phyloP scores from a whole-genome alignment of 139 green algal genomes.

The Chlamydomonas incerta region DNA sequence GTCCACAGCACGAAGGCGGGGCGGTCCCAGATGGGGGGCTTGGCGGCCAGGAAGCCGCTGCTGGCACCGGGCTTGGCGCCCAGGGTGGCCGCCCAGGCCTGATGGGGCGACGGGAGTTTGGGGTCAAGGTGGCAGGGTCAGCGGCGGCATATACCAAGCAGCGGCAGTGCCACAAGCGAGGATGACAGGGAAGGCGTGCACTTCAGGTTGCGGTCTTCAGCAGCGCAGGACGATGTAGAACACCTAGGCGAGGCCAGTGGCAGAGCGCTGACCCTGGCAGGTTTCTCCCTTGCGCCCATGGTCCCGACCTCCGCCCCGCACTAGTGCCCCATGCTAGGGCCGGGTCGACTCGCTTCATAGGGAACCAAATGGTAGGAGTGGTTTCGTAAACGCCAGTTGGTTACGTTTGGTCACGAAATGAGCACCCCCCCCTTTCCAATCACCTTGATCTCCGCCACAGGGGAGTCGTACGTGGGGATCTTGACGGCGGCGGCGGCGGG shows the following conservation, averaged over 20 bases:
- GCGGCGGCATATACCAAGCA: too few species aligned
- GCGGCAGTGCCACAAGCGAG: too few species aligned
- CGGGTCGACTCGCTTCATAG: not conserved
- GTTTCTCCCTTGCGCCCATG: too few species aligned
- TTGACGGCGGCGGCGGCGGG: conserved; percentile 40
- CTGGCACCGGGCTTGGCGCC: conserved; percentile 50
- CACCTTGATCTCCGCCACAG: conserved; percentile 65
- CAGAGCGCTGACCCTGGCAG: too few species aligned
- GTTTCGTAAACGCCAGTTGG: too few species aligned
- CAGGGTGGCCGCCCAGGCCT: conserved; percentile 54
- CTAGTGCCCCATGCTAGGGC: not conserved
- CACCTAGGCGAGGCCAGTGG: too few species aligned
- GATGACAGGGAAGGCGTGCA: too few species aligned
- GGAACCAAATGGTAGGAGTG: too few species aligned
- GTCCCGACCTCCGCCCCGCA: too few species aligned
- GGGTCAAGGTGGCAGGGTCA: not conserved
- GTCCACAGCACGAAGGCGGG: conserved; percentile 54
- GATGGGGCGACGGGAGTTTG: not conserved
- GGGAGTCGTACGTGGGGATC: conserved; percentile 53
- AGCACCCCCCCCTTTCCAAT: not conserved
- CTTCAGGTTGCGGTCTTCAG: too few species aligned
- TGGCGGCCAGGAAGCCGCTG: conserved; percentile 67
- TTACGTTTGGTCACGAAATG: too few species aligned
- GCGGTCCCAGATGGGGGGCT: conserved; percentile 82
- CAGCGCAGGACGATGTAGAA: too few species aligned